Evolutionary conservation across 371 early-diverging fungal species (phyloP).

Genomic region (Mucor mucedo): DNA sequence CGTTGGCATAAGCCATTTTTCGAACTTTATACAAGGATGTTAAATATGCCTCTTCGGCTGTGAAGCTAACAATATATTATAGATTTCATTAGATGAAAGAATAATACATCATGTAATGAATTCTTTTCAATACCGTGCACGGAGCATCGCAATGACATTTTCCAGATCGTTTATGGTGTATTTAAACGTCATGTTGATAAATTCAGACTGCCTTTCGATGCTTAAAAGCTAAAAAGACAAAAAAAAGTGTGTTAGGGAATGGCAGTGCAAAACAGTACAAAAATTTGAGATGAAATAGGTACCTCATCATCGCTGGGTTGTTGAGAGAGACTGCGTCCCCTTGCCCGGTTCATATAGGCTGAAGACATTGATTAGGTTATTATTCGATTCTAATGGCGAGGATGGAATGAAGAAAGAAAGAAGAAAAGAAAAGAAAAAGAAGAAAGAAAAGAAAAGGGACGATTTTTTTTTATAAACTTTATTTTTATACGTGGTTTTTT

Average conservation of each 20-base stretch:
- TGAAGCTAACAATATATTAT: conserved; percentile 3
- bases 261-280: not conserved
- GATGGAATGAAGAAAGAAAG: not conserved
- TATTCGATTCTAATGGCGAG: not conserved
- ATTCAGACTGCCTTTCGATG: conserved; percentile 46
- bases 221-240: conserved; percentile 1
- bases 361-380: conserved; percentile 9
- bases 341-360: conserved; percentile 15
- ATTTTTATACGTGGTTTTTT: not conserved
- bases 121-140: conserved; percentile 37
- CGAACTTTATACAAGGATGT: conserved; percentile 35
- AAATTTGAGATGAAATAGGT: not conserved
- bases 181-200: conserved; percentile 44
- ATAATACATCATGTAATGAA: not conserved
- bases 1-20: conserved; percentile 24
- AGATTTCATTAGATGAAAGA: not conserved
- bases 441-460: not conserved
- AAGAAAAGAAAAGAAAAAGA: not conserved
- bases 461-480: not conserved
- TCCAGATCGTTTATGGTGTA: conserved; percentile 51
- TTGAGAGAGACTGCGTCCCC: conserved; percentile 21
- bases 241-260: not conserved
- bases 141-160: conserved; percentile 37
- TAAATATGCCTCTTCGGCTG: conserved; percentile 51
- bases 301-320: conserved; percentile 20